These are phyloP conservation scores for Hyphopichia fennica DNA, from an alignment of 1,139 yeast genomes.

Conservation along the genomic window DNA sequence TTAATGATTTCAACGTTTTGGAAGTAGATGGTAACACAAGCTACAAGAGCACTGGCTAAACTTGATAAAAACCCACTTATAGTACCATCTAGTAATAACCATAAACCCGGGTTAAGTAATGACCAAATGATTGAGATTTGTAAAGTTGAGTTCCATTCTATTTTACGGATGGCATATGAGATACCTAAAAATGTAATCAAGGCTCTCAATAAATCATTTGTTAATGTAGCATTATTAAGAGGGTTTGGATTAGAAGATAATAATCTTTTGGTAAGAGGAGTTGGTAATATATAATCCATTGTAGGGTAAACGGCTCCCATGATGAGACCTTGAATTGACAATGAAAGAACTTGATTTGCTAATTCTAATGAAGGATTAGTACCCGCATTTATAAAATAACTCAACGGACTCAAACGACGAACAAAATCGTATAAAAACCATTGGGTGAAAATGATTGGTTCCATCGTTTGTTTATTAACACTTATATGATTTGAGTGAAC, in stretches of 20 bases:
- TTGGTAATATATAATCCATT: constrained; percentile 51
- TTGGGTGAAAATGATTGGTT: constrained; percentile 36
- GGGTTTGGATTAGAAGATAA: constrained; percentile 32
- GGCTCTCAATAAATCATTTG: constrained; percentile 52
- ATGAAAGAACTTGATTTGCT: constrained; percentile 27
- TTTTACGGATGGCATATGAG: constrained; percentile 76
- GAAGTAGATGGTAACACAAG: constrained; percentile 36
- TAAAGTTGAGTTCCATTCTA: constrained; percentile 74
- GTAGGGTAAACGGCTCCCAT: constrained; percentile 66
- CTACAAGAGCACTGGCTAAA: constrained; percentile 38
- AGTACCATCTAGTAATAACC: constrained; percentile 81
- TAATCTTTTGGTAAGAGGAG: constrained; percentile 25
- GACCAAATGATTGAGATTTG: constrained; percentile 81
- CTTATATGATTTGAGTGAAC: constrained; percentile 50
- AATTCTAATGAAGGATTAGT: constrained; percentile 2
- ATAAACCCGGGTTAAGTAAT: constrained; percentile 71
- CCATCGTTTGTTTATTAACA: constrained; percentile 27
- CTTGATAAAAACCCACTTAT: constrained; percentile 60
- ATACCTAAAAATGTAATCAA: constrained; percentile 80
- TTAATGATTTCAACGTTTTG: constrained; percentile 24
- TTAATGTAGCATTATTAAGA: constrained; percentile 24
- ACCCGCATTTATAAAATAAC: background rate
- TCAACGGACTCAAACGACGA: constrained; percentile 27
- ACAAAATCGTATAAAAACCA: constrained; percentile 32
- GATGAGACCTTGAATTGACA: constrained; percentile 53